These are phyloP conservation scores for Ustilago vetiveriae DNA, from an alignment of 1,284 basidiomycete genomes.

Conservation along the genomic window DNA sequence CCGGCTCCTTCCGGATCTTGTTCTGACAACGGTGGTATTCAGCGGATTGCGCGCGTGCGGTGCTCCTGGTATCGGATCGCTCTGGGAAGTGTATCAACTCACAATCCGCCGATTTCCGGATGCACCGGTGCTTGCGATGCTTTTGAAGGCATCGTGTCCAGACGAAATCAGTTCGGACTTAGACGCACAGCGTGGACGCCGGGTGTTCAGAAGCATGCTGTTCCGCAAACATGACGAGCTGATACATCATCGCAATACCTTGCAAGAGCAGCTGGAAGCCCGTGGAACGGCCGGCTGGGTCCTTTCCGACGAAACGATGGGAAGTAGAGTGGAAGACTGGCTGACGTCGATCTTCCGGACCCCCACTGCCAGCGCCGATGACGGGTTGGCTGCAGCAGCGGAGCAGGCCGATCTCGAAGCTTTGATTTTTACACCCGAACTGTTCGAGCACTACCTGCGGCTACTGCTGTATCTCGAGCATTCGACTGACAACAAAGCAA, in stretches of 20 bases:
- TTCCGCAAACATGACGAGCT: slow-evolving; percentile 37
- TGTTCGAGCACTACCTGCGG: slow-evolving; percentile 40
- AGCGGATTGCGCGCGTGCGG: slow-evolving; percentile 24
- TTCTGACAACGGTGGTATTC: slow-evolving; percentile 34
- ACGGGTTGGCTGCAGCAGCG: not conserved
- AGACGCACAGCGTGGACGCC: slow-evolving; percentile 13
- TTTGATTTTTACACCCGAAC: slow-evolving; percentile 22
- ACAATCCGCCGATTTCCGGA: slow-evolving; percentile 36
- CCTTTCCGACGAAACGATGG: slow-evolving; percentile 25
- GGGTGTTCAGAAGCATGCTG: slow-evolving; percentile 32
- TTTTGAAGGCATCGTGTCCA: slow-evolving; percentile 30
- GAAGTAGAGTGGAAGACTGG: slow-evolving; percentile 29
- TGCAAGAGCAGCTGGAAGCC: slow-evolving; percentile 11
- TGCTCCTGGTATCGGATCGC: slow-evolving; percentile 14
- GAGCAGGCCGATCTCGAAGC: slow-evolving; percentile 2
- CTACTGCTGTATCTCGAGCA: slow-evolving; percentile 29
- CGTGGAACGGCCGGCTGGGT: slow-evolving; percentile 23
- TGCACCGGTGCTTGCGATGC: slow-evolving; percentile 26
- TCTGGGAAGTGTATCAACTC: slow-evolving; percentile 32
- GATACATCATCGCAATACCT: slow-evolving; percentile 12
- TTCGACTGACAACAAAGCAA: slow-evolving; percentile 7
- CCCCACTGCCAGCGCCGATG: not conserved
- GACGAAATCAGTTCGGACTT: not conserved
- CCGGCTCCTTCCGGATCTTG: slow-evolving; percentile 15
- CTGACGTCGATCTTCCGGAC: slow-evolving; percentile 23